These are phyloP conservation scores for Inonotus obliquus DNA, from an alignment of 1,284 basidiomycete species.

Conservation along the genomic window DNA sequence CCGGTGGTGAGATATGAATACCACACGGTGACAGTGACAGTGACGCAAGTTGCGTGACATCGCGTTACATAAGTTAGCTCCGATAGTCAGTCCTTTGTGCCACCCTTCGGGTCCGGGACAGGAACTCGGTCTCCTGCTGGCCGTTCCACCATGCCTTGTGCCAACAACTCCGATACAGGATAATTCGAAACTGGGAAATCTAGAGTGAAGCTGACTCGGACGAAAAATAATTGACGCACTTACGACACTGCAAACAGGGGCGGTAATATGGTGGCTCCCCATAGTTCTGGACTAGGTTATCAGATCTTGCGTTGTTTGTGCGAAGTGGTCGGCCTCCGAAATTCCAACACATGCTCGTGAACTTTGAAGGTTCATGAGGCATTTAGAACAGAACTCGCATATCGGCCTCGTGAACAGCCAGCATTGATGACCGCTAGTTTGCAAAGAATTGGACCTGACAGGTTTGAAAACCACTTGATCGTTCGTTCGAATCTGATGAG, in stretches of 20 bases:
- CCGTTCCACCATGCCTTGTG: too few relatives aligned
- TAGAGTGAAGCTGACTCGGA: background rate
- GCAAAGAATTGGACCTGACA: background rate
- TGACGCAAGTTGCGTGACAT: background rate
- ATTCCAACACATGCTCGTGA: background rate
- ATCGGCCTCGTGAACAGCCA: constrained; percentile 4
- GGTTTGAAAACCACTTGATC: background rate
- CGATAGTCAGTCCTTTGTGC: too few relatives aligned
- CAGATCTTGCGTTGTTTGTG: constrained; percentile 9
- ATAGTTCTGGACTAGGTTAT: background rate
- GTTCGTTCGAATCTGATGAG: background rate
- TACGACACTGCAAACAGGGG: background rate
- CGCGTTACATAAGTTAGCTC: too few relatives aligned
- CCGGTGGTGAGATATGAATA: background rate
- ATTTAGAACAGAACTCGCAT: background rate
- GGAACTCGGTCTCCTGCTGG: too few relatives aligned
- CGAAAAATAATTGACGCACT: background rate
- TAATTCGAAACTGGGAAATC: too few relatives aligned
- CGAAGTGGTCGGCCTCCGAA: background rate
- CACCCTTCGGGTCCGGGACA: too few relatives aligned
- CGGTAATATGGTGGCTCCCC: background rate
- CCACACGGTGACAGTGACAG: background rate
- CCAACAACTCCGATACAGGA: too few relatives aligned
- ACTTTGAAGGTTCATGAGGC: background rate
- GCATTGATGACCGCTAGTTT: background rate